Evolutionary conservation across 345 rosid genomes (phyloP).

Genomic region (Eutrema heterophyllum): DNA sequence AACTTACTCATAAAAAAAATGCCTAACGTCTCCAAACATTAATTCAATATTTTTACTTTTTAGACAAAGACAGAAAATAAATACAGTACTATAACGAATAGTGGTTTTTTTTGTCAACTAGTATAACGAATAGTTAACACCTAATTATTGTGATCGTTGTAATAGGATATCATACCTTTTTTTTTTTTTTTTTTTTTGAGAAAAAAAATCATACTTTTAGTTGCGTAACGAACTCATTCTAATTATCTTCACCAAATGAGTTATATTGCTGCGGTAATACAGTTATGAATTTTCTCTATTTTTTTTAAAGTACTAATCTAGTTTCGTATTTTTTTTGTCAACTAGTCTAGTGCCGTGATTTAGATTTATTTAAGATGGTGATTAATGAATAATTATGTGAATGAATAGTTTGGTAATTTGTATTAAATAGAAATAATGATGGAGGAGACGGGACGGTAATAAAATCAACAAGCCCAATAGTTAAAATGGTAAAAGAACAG

Average conservation of each 20-base stretch:
- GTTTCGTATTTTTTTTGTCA: neutral
- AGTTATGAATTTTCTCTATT: neutral
- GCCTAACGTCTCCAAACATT: slow-evolving; percentile 23
- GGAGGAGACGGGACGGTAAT: slow-evolving; percentile 14
- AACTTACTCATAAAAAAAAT: too few species aligned
- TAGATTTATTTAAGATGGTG: neutral
- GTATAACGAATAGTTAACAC: neutral
- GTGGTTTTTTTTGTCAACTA: neutral
- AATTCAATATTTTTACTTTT: neutral
- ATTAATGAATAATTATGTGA: neutral
- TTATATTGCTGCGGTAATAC: neutral
- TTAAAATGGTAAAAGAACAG: neutral
- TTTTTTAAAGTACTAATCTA: neutral
- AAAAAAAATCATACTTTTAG: neutral
- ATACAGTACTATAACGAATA: neutral
- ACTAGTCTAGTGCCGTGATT: neutral
- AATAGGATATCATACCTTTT: neutral
- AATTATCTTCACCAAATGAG: neutral
- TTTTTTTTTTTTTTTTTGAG: too few species aligned
- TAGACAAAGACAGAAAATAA: neutral
- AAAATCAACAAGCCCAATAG: neutral
- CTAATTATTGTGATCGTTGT: neutral
- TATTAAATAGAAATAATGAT: neutral
- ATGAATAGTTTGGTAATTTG: neutral
- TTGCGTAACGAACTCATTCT: neutral